Percentiles rank a stretch among this genome's conserved stretches.
phyloP scores from a whole-genome alignment of 2,329 filamentous ascomycete species.

The Stagonosporopsis chrysanthemi region DNA sequence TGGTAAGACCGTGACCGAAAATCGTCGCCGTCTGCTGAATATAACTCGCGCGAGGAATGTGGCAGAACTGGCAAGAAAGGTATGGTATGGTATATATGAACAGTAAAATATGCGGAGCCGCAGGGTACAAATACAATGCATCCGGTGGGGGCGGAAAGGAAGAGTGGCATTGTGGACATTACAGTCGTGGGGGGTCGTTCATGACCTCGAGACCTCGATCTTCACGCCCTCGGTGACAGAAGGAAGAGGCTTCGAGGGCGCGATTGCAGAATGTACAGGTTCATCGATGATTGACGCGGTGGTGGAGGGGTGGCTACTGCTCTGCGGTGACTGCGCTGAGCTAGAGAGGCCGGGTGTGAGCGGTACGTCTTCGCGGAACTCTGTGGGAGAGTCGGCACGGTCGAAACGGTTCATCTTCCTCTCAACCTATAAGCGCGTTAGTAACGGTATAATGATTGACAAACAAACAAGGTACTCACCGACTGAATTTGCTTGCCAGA shows the following conservation, averaged over 20 bases:
- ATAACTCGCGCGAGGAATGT: neutral
- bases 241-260: conserved; percentile 21
- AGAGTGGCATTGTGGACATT: conserved; percentile 1
- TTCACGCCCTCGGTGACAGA: conserved; percentile 24
- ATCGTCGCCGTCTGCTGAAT: neutral
- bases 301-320: conserved; percentile 70
- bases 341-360: conserved; percentile 71
- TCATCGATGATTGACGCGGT: conserved; percentile 63
- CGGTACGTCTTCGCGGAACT: conserved; percentile 48
- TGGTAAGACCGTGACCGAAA: neutral
- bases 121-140: neutral
- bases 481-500: conserved; percentile 54
- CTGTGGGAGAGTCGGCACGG: conserved; percentile 39
- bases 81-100: neutral
- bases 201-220: conserved; percentile 25
- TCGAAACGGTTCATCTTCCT: conserved; percentile 58
- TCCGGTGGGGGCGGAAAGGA: neutral
- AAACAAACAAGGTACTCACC: conserved; percentile 30
- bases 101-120: neutral
- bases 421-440: conserved; percentile 48
- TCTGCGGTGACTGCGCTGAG: conserved; percentile 74
- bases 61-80: neutral
- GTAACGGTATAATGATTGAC: neutral
- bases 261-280: conserved; percentile 41
- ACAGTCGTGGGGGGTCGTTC: conserved; percentile 9